Evolutionary conservation across 2,329 filamentous ascomycete genomes (phyloP).

Genomic region (Aspergillus sclerotialis): DNA sequence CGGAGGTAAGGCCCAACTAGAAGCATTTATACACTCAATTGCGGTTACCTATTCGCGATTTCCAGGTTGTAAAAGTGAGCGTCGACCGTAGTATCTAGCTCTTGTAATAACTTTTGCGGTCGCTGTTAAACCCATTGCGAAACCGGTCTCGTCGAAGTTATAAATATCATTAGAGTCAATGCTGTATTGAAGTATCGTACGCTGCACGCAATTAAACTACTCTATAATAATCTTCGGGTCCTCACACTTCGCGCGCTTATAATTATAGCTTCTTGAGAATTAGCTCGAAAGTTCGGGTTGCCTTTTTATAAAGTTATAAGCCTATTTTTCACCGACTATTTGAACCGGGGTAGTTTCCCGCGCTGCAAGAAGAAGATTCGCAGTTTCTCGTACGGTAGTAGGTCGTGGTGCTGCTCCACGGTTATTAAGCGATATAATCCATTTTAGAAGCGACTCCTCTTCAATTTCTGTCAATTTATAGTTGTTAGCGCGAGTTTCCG

Average conservation of each 20-base stretch:
- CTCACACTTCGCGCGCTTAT: neutral
- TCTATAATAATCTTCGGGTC: neutral
- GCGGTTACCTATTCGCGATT: conserved; percentile 9
- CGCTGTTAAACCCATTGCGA: too few relatives aligned
- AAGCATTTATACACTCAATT: conserved; percentile 4
- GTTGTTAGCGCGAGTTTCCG: neutral
- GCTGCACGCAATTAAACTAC: neutral
- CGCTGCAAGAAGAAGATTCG: too few relatives aligned
- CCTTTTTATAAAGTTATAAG: too few relatives aligned
- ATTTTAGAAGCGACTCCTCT: conserved; percentile 6
- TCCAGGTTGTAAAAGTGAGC: conserved; percentile 7
- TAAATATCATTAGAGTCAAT: neutral
- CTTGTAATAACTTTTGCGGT: conserved; percentile 8
- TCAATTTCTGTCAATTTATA: conserved; percentile 5
- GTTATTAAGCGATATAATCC: too few relatives aligned
- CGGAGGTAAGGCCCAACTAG: neutral
- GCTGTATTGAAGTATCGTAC: neutral
- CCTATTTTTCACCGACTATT: neutral
- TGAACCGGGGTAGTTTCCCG: neutral
- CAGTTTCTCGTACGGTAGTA: too few relatives aligned
- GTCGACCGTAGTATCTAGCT: conserved; percentile 1
- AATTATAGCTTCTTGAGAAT: neutral
- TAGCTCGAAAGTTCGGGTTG: too few relatives aligned
- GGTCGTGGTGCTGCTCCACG: too few relatives aligned
- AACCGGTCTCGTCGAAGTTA: too few relatives aligned